Evolutionary conservation across 345 rosid genomes (phyloP).

Genomic region (Bruguiera parviflora): DNA sequence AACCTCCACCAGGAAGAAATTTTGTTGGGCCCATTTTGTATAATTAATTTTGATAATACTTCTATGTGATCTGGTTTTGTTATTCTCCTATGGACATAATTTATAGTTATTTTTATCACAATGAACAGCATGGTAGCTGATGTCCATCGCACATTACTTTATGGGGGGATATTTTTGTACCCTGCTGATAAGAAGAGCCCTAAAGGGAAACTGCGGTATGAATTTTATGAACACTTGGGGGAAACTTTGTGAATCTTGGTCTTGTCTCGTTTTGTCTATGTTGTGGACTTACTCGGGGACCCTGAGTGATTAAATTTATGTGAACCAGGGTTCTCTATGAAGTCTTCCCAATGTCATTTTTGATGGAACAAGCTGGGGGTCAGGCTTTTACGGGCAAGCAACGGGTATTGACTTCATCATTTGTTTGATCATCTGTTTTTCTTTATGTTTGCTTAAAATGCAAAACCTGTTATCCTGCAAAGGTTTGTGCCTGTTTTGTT

Average conservation of each 20-base stretch:
- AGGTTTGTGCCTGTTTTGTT: not conserved
- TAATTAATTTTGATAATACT: not conserved
- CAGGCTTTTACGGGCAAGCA: constrained; percentile 85
- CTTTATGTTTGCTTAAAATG: not conserved
- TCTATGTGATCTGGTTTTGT: not conserved
- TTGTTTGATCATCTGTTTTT: not conserved
- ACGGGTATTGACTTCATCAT: constrained; percentile 45
- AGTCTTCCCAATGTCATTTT: constrained; percentile 95
- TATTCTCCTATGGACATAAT: not conserved
- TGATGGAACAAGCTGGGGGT: constrained; percentile 98
- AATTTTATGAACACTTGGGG: not conserved
- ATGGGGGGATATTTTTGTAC: constrained; percentile 94
- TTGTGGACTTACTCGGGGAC: not conserved
- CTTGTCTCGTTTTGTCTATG: not conserved
- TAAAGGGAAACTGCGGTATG: constrained; percentile 88
- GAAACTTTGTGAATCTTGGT: not conserved
- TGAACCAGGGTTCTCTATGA: constrained; percentile 74
- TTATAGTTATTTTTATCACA: constrained; percentile 7
- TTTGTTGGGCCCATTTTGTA: not conserved
- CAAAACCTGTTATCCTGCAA: not conserved
- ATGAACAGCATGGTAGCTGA: constrained; percentile 94
- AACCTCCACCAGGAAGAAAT: too few relatives aligned
- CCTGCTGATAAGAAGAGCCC: constrained; percentile 97
- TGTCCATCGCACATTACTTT: constrained; percentile 93
- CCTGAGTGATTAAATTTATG: constrained; percentile 10